Evolutionary conservation across 176 grass and related monocot species (phyloP).

Genomic region (Calamus simplicifolius): DNA sequence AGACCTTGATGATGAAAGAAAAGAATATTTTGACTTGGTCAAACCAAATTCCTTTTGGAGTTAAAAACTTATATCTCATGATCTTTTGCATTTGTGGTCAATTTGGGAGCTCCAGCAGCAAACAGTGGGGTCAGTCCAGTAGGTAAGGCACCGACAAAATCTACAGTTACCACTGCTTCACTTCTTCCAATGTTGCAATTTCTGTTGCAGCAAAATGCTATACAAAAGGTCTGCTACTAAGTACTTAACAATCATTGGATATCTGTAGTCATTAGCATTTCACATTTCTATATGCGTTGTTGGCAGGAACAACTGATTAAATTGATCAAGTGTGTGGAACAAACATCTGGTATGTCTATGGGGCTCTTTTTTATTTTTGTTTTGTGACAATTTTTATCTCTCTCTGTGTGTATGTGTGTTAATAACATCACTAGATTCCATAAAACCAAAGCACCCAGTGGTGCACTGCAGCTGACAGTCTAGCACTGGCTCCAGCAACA

Average conservation of each 20-base stretch:
- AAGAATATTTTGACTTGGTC: too few species aligned
- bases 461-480: too few species aligned
- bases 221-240: constrained; percentile 65
- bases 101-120: constrained; percentile 40
- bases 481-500: too few species aligned
- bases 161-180: constrained; percentile 19
- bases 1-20: too few species aligned
- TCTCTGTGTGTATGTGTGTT: too few species aligned
- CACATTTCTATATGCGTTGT: constrained; percentile 16
- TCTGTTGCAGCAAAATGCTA: constrained; percentile 81
- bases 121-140: constrained; percentile 25
- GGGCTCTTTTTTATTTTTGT: constrained; percentile 10
- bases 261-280: constrained; percentile 13
- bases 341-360: constrained; percentile 48
- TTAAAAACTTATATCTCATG: neutral
- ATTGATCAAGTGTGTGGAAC: constrained; percentile 74
- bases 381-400: neutral
- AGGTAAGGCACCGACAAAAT: constrained; percentile 28
- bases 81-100: neutral
- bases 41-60: too few species aligned
- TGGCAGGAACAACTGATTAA: constrained; percentile 77
- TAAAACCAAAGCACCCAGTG: too few species aligned
- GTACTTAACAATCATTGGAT: neutral
- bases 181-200: constrained; percentile 71
- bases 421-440: too few species aligned